Conservation (phyloP, 495 filamentous ascomycete genomes). For the Annulohypoxylon bovei region DNA sequence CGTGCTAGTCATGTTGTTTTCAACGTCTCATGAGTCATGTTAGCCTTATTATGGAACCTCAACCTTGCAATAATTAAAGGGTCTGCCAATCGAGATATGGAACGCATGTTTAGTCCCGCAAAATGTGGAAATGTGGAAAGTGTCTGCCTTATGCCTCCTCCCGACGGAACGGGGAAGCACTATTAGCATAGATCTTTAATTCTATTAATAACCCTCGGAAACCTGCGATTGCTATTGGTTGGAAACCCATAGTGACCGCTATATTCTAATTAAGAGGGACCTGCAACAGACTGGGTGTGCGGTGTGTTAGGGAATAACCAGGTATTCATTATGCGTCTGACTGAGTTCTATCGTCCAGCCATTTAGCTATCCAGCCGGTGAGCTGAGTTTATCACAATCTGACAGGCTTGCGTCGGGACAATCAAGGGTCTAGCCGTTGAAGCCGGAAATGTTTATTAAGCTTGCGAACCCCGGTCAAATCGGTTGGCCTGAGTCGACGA, state of each 20-base stretch:
- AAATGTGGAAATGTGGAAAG: constrained; percentile 6
- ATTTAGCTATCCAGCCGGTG: background rate
- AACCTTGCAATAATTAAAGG: background rate
- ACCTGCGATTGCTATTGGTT: background rate
- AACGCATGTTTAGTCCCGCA: constrained; percentile 7
- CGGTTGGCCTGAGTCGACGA: constrained; percentile 16
- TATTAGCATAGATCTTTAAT: constrained; percentile 8
- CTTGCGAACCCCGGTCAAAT: constrained; percentile 12
- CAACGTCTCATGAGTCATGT: background rate
- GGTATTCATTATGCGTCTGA: background rate
- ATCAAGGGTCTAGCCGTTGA: constrained; percentile 8
- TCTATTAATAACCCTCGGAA: constrained; percentile 26
- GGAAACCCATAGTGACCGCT: background rate
- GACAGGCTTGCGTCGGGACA: background rate
- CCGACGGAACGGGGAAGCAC: background rate
- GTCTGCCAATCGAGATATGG: constrained; percentile 15
- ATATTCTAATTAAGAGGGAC: background rate
- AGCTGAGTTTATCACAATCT: constrained; percentile 13
- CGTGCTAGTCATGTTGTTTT: background rate
- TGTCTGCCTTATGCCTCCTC: constrained; percentile 12
- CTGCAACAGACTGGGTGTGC: background rate
- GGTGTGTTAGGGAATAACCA: background rate
- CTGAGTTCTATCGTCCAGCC: background rate
- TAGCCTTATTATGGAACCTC: constrained; percentile 3
- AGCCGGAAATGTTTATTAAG: constrained; percentile 15